Conservation (phyloP, 2,329 filamentous ascomycete genomes). For the Fusarium burgessii region DNA sequence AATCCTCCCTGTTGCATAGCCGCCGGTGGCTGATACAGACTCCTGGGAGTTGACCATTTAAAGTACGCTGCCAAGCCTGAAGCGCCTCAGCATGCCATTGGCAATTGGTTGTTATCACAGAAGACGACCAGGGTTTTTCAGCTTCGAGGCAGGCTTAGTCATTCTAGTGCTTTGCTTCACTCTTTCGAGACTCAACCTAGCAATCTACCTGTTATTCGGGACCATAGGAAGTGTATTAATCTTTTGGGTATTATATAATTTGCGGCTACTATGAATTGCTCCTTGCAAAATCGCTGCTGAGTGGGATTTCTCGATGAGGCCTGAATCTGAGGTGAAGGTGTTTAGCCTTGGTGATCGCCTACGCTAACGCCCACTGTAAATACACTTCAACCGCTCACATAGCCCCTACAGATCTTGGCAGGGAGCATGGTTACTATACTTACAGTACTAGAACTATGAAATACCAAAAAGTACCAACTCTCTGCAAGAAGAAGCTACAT, state of each 20-base stretch:
- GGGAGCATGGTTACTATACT: too few relatives aligned
- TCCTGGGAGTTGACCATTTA: background rate
- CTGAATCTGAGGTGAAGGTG: too few relatives aligned
- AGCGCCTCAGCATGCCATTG: background rate
- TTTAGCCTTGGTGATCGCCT: background rate
- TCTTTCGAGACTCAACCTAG: background rate
- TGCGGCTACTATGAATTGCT: accelerated
- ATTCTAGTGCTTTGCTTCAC: background rate
- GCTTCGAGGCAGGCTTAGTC: background rate
- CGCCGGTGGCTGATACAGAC: background rate
- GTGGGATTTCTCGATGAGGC: too few relatives aligned
- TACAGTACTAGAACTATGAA: too few relatives aligned
- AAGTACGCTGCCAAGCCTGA: background rate
- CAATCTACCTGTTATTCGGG: background rate
- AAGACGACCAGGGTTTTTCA: background rate
- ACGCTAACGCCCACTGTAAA: background rate
- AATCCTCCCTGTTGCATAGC: background rate
- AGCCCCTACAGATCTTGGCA: background rate
- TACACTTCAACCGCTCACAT: background rate
- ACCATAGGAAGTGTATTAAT: background rate
- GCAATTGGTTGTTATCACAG: background rate
- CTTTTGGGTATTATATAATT: too few relatives aligned
- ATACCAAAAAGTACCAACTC: too few relatives aligned
- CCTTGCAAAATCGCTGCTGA: accelerated
- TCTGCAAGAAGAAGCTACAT: too few relatives aligned